Evolutionary conservation across 1,284 basidiomycete genomes (phyloP).

Genomic region (Schizophyllum commune): DNA sequence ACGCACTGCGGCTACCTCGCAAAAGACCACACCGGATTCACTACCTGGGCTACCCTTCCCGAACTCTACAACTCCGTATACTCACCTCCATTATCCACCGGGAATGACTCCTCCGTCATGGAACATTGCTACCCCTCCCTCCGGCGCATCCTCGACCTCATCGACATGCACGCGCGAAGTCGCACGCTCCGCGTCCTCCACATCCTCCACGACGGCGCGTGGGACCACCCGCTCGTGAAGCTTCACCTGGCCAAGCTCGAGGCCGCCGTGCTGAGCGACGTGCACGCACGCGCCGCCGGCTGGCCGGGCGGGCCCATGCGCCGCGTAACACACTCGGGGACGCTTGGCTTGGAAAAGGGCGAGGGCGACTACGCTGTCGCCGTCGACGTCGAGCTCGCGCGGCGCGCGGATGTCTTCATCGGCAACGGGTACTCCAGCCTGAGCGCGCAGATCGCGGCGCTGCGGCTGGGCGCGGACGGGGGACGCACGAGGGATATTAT

Average conservation of each 20-base stretch:
- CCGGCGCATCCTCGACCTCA: slow-evolving; percentile 29
- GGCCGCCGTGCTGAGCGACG: slow-evolving; percentile 23
- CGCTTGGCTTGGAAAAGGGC: slow-evolving; percentile 26
- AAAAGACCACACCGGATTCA: slow-evolving; percentile 26
- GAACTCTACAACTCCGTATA: slow-evolving; percentile 21
- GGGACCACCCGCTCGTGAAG: slow-evolving; percentile 36
- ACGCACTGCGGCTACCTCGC: slow-evolving; percentile 29
- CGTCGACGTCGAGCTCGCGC: slow-evolving; percentile 36
- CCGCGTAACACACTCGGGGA: slow-evolving; percentile 29
- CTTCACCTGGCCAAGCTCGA: slow-evolving; percentile 30
- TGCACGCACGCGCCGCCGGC: slow-evolving; percentile 23
- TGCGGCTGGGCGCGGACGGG: slow-evolving; percentile 30
- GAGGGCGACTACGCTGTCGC: slow-evolving; percentile 35
- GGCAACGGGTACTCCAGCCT: slow-evolving; percentile 40
- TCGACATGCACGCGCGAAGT: slow-evolving; percentile 24
- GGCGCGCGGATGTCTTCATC: slow-evolving; percentile 32
- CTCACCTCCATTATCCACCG: slow-evolving; percentile 25
- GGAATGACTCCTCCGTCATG: slow-evolving; percentile 26
- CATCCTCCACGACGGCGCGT: slow-evolving; percentile 36
- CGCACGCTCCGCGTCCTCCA: slow-evolving; percentile 29
- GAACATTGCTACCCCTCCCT: slow-evolving; percentile 36
- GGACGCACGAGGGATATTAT: slow-evolving; percentile 28
- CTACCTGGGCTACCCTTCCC: slow-evolving; percentile 39
- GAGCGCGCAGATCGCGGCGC: slow-evolving; percentile 33
- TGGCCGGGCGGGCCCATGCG: slow-evolving; percentile 34